phyloP scores from a whole-genome alignment of 768 basidiomycete species.

The Russula sp. region DNA sequence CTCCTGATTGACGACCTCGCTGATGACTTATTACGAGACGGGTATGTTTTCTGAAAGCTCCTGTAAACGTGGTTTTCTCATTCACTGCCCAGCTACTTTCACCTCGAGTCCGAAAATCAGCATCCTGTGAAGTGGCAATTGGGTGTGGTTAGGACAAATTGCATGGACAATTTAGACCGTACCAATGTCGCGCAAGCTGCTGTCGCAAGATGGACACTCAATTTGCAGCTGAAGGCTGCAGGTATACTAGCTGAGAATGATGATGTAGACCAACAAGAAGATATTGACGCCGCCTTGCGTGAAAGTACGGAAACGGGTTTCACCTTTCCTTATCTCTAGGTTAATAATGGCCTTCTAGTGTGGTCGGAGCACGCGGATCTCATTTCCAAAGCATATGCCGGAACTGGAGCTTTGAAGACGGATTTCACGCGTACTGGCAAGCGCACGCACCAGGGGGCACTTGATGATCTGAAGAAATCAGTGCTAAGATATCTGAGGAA shows the following conservation, averaged over 20 bases:
- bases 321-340: conserved; percentile 6
- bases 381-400: conserved; percentile 88
- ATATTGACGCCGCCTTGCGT: conserved; percentile 78
- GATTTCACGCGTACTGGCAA: conserved; percentile 95
- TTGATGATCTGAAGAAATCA: conserved; percentile 88
- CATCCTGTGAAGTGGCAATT: conserved; percentile 58
- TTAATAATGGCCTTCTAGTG: conserved; percentile 50
- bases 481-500: conserved; percentile 87
- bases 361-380: conserved; percentile 97
- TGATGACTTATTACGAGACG: conserved; percentile 63
- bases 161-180: conserved; percentile 95
- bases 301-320: conserved; percentile 58
- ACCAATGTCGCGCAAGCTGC: conserved; percentile 97
- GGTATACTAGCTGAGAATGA: conserved; percentile 72
- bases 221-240: conserved; percentile 66
- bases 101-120: conserved; percentile 49
- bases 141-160: conserved; percentile 88
- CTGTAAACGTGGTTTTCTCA: background rate
- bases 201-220: conserved; percentile 81
- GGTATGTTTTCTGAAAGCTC: conserved; percentile 44
- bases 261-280: conserved; percentile 76
- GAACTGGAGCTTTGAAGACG: conserved; percentile 93
- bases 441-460: conserved; percentile 70
- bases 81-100: conserved; percentile 63
- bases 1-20: conserved; percentile 74